Base-by-base conservation (phyloP, 1,284 basidiomycete species). In the Marasmius tenuissimus region DNA sequence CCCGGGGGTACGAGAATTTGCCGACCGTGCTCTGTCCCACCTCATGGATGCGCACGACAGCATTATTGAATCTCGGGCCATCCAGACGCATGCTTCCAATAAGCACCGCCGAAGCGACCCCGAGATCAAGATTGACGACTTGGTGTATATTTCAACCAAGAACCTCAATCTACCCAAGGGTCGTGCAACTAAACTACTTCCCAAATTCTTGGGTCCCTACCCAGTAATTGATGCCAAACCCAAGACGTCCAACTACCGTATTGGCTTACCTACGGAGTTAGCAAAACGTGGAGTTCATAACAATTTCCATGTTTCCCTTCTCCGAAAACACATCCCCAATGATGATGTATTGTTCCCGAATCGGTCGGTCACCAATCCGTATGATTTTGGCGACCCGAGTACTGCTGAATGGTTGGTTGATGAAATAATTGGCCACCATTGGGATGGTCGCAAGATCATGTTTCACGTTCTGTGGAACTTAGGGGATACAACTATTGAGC, bases 401-500 rank as follows among this genome's bases (percentile, higher is more conserved):
- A 60, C 56, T 3, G 62, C 65, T 3, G 73, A 78, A 54, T 77
- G 72, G 73, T 67, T 66, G 0, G 70, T 78, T 0, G 67, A 76
- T 4, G 51, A 67, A 1, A 75, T 80, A 0, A 10, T 71, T 0
- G 45, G 63, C 0, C 78, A 80, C 57, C 33, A 59, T 1, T 73
- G 76, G n/a, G 61, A 65, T 22, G 71, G 70, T 0, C 47, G 52
- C 1, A 47, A 60, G 0, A 49, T 72, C 0, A 11, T 68, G 3
- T 79, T 78, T 58, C 61, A 75, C 16, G 65, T 80, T 0, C 50
- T 61, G 16, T 81, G 77, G 74, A 67, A 65, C 12, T 45, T 70
- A 0, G 77, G 78, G 0, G 75, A 80, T 59, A 48, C 49, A 0
- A 74, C 70, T 0, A 79, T 77, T 76, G 61, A 71, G n/a, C 68